Evolutionary conservation across 2,329 filamentous ascomycete genomes (phyloP), one percentile per base, ranked within the genome.

Genomic region (Nothopassalora personata): DNA sequence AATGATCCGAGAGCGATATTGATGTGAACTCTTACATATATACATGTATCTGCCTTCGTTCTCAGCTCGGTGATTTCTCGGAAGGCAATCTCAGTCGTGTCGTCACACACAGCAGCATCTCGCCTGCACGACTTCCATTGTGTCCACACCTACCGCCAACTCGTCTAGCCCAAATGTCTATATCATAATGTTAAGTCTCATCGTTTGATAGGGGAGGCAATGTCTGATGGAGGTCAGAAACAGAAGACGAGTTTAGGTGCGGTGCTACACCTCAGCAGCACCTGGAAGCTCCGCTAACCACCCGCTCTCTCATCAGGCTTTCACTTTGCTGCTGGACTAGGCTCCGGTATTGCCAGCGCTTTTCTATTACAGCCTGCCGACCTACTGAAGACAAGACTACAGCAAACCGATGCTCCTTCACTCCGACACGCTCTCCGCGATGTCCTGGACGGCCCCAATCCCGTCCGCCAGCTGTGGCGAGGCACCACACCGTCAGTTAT

Each of bases 361-460:
- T 86, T 96, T 60, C 86, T 97, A 57, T 84, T 99, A 15, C 94
- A 99, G 75, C 94, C 94, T 28, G 89, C 94, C 70, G 94, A 99
- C 76, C 86, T 99, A 4, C 86, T 99, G 72, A 99, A 99, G 76
- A 99, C 94, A 31, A 88, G 94, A 50, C 87, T 97, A 45, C 94
- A 99, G 73, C 94, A 97, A 75, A 90, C 90, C 8, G 34, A 85
- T 52, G 81, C 83, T 47, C 85, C 67, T 34, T 70, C 90, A 2
- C 83, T 97, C 58, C 74, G 84, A 55, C 77, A 80, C 27, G 89
- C 88, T 18, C 78, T 96, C 60, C 84, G 84, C 68, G 79, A 85
- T 34, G 90, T 96, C 71, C 82, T 88, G 63, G 77, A 79, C 66
- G 86, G 83, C 23, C 83, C 83, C 1, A 78, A 85, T 9, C 86